A percentile compares a stretch with the other conserved stretches of the same genome.
Evolutionary conservation across 192 early-diverging fungal genomes (phyloP).

Genomic region (Entomortierella lignicola): DNA sequence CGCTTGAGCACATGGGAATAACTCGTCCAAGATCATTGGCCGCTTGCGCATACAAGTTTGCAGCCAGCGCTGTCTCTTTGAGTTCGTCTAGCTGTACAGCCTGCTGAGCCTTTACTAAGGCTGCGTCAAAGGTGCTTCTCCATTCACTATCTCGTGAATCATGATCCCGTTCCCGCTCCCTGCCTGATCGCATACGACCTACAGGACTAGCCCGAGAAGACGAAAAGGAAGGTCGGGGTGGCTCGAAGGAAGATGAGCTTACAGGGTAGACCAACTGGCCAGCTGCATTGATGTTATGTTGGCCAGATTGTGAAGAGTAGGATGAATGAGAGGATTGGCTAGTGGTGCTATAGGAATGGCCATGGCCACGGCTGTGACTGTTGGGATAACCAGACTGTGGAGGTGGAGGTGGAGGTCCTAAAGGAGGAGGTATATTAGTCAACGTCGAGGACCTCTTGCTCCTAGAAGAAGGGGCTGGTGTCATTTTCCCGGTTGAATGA

Average conservation of each 20-base stretch:
- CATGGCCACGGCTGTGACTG: background rate
- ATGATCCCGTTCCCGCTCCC: slow-evolving; percentile 9
- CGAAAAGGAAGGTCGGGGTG: slow-evolving; percentile 33
- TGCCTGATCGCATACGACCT: slow-evolving; percentile 2
- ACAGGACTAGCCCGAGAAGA: slow-evolving; percentile 39
- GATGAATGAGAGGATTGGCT: slow-evolving; percentile 34
- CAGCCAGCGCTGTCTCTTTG: slow-evolving; percentile 38
- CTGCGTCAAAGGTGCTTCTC: slow-evolving; percentile 49
- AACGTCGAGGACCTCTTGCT: slow-evolving; percentile 41
- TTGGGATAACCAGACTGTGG: slow-evolving; percentile 5
- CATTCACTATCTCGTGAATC: slow-evolving; percentile 31
- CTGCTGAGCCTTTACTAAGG: slow-evolving; percentile 48
- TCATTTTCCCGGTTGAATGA: slow-evolving; percentile 6
- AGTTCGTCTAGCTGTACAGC: slow-evolving; percentile 51
- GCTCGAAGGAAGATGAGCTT: slow-evolving; percentile 12
- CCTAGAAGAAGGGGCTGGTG: slow-evolving; percentile 27
- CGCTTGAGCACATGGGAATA: slow-evolving; percentile 51
- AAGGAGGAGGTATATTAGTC: slow-evolving; percentile 28
- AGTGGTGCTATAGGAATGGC: slow-evolving; percentile 3
- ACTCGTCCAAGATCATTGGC: slow-evolving; percentile 48
- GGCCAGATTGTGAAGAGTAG: slow-evolving; percentile 31
- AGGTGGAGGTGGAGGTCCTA: slow-evolving; percentile 29
- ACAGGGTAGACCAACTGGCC: slow-evolving; percentile 3
- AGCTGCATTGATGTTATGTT: slow-evolving; percentile 3
- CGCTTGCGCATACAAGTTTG: slow-evolving; percentile 48